Percentiles rank a stretch among this genome's conserved stretches.
Conservation (phyloP, 192 early-diverging fungal genomes). For the Backusella luteola region DNA sequence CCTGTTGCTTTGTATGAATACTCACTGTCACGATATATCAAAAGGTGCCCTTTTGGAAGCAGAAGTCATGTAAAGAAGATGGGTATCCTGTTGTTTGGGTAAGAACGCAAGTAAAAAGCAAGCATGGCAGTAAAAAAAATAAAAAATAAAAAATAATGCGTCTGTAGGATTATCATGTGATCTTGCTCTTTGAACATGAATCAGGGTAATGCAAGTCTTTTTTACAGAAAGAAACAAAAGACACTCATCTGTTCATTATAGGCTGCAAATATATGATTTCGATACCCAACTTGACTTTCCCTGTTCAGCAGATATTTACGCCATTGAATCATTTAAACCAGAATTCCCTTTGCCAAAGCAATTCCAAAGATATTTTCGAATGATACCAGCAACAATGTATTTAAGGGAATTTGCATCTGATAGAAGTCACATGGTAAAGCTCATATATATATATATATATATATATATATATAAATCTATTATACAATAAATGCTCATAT, state of each 20-base stretch:
- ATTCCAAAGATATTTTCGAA: slow-evolving; percentile 27
- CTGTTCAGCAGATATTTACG: not conserved
- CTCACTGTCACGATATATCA: too few relatives aligned
- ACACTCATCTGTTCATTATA: not conserved
- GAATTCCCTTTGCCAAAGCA: not conserved
- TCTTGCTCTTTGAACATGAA: not conserved
- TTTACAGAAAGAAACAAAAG: too few relatives aligned
- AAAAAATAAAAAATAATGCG: not conserved
- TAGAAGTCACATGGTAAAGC: slow-evolving; percentile 27
- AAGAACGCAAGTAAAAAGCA: not conserved
- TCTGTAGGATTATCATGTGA: slow-evolving; percentile 30
- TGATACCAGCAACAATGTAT: slow-evolving; percentile 13
- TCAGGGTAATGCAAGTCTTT: not conserved
- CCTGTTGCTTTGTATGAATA: not conserved
- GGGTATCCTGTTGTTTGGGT: slow-evolving; percentile 21
- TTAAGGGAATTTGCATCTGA: slow-evolving; percentile 22
- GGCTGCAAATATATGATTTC: slow-evolving; percentile 19
- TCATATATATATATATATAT: not conserved
- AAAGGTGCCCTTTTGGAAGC: slow-evolving; percentile 29
- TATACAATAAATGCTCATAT: not conserved
- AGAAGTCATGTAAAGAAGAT: not conserved
- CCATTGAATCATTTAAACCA: slow-evolving; percentile 12
- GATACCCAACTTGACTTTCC: slow-evolving; percentile 20
- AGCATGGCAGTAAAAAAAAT: not conserved
- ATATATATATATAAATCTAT: not conserved